Evolutionary conservation across 768 basidiomycete species (phyloP).

Genomic region (Pleurotus djamor): DNA sequence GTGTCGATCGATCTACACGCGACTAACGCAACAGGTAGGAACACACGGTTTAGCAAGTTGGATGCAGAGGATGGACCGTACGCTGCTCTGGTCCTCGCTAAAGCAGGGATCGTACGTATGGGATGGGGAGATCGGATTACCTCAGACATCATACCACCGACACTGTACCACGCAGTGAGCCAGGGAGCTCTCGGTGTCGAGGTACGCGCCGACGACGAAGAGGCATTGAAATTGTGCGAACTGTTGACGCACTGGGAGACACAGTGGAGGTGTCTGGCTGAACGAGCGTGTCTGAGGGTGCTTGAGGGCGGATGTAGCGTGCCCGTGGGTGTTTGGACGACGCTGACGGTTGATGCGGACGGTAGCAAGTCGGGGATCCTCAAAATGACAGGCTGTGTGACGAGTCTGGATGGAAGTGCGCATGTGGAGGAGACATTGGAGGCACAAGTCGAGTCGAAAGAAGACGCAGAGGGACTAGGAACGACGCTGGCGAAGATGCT

Average conservation of each 20-base stretch:
- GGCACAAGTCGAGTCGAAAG: conserved; percentile 44
- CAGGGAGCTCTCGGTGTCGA: conserved; percentile 93
- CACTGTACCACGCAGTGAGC: conserved; percentile 85
- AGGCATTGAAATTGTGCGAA: conserved; percentile 61
- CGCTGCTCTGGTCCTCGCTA: conserved; percentile 89
- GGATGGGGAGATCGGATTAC: conserved; percentile 76
- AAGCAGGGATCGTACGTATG: conserved; percentile 85
- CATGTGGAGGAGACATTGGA: conserved; percentile 70
- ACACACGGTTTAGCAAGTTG: conserved; percentile 89
- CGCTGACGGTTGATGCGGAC: conserved; percentile 28
- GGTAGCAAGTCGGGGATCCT: conserved; percentile 35
- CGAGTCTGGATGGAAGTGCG: conserved; percentile 68
- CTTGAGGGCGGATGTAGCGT: conserved; percentile 98
- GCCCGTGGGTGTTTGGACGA: conserved; percentile 81
- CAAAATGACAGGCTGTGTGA: conserved; percentile 78
- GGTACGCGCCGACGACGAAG: conserved; percentile 64
- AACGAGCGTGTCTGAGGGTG: conserved; percentile 84
- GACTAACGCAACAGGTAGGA: conserved; percentile 38
- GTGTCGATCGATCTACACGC: background rate
- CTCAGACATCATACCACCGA: conserved; percentile 68
- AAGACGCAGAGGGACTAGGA: conserved; percentile 73
- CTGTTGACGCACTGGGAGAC: conserved; percentile 76
- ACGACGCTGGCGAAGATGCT: conserved; percentile 60
- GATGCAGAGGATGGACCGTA: conserved; percentile 81
- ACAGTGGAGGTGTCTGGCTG: conserved; percentile 75